These are phyloP conservation scores for Crithidia expoeki DNA, from an alignment of 208 protist genomes.

Conservation along the genomic window DNA sequence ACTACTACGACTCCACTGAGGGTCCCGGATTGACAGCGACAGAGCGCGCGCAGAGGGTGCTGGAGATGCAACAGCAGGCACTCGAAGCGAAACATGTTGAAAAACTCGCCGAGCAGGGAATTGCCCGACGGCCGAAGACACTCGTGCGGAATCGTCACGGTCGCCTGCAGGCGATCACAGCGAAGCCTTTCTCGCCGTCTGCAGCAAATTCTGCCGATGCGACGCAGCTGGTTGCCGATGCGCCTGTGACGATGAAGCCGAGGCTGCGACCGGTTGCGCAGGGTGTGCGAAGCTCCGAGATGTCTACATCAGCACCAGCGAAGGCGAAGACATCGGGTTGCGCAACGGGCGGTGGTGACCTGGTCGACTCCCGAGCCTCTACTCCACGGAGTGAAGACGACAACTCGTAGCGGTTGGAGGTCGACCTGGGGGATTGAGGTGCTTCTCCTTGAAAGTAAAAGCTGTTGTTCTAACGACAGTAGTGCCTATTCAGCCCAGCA, in stretches of 20 bases:
- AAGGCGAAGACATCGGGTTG: background rate
- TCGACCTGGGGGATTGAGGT: slow-evolving; percentile 25
- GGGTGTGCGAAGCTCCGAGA: background rate
- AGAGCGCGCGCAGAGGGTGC: slow-evolving; percentile 51
- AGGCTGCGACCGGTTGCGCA: background rate
- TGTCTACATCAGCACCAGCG: background rate
- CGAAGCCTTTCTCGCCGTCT: background rate
- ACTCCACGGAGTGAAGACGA: background rate
- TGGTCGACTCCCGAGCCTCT: slow-evolving; percentile 12
- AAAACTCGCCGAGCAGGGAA: slow-evolving; percentile 34
- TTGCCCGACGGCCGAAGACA: slow-evolving; percentile 64
- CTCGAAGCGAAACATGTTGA: slow-evolving; percentile 36
- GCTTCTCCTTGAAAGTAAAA: background rate
- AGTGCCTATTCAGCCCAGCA: too few relatives aligned
- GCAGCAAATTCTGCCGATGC: background rate
- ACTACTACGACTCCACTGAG: slow-evolving; percentile 26
- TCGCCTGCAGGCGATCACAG: slow-evolving; percentile 40
- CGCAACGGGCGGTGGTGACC: background rate
- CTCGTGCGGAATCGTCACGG: slow-evolving; percentile 62
- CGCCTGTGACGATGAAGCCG: slow-evolving; percentile 15
- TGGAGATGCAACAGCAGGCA: slow-evolving; percentile 49
- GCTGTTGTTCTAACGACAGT: too few relatives aligned
- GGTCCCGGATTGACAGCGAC: slow-evolving; percentile 40
- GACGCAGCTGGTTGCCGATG: slow-evolving; percentile 3
- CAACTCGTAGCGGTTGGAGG: slow-evolving; percentile 14